Conservation (phyloP, 2,329 filamentous ascomycete genomes). For the Teratosphaeria viscida region DNA sequence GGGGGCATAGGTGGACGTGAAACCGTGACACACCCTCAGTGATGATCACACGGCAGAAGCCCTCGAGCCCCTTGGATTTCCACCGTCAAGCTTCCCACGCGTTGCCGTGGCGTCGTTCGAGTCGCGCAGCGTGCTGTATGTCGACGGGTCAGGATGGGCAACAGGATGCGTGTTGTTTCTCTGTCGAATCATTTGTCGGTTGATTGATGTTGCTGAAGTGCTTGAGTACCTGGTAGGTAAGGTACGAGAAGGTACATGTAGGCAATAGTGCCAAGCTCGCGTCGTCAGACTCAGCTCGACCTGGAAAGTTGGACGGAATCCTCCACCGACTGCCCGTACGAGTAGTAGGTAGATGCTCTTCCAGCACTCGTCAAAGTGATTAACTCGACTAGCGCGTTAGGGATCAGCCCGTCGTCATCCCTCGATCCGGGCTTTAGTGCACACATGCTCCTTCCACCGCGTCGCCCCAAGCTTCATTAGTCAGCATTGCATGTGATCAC, state of each 20-base stretch:
- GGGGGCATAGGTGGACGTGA: constrained; percentile 20
- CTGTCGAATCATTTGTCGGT: not conserved
- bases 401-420: not conserved
- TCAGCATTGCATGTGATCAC: not conserved
- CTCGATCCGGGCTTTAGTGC: not conserved
- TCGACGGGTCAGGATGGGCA: not conserved
- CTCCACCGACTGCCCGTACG: not conserved
- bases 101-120: not conserved
- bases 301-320: not conserved
- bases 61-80: not conserved
- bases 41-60: not conserved
- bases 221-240: no score
- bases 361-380: not conserved
- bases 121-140: not conserved
- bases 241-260: no score
- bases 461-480: not conserved
- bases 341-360: not conserved
- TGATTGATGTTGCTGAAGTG: not conserved
- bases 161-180: not conserved
- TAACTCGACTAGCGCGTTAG: not conserved
- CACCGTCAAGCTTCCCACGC: not conserved
- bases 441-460: not conserved
- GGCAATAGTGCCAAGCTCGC: no score
- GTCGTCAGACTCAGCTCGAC: no score
- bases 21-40: not conserved